These are phyloP conservation scores for Fraxinus baroniana DNA, from an alignment of 305 asterid genomes.

Conservation along the genomic window DNA sequence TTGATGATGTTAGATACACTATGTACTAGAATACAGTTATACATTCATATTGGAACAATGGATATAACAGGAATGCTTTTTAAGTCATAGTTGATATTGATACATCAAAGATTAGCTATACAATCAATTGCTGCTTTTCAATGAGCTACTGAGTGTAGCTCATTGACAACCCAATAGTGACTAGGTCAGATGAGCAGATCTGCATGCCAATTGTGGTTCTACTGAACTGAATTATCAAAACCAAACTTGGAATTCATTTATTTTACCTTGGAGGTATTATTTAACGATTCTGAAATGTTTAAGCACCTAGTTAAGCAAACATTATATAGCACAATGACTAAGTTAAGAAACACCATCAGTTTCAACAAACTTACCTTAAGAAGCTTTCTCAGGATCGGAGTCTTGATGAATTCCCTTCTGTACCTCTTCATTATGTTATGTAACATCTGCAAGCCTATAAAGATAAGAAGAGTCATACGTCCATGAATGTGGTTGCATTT, in stretches of 20 bases:
- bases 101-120: neutral
- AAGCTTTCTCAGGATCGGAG: slow-evolving; percentile 89
- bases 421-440: slow-evolving; percentile 87
- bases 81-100: neutral
- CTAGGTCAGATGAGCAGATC: slow-evolving; percentile 14
- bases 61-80: neutral
- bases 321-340: neutral
- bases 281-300: slow-evolving; percentile 15
- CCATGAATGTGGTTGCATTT: neutral
- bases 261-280: neutral
- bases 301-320: slow-evolving; percentile 6
- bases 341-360: neutral
- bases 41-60: neutral
- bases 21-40: neutral
- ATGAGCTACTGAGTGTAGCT: neutral
- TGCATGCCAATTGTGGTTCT: slow-evolving; percentile 7
- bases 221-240: slow-evolving; percentile 1
- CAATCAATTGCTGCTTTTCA: neutral
- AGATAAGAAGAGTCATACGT: slow-evolving; percentile 16
- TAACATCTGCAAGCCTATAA: slow-evolving; percentile 88
- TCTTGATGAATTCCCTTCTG: slow-evolving; percentile 72
- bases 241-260: neutral
- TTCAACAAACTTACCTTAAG: slow-evolving; percentile 58
- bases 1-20: neutral
- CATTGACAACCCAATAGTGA: neutral